Base-by-base conservation (phyloP, 139 green algal species). In the Trebouxia sp. region DNA sequence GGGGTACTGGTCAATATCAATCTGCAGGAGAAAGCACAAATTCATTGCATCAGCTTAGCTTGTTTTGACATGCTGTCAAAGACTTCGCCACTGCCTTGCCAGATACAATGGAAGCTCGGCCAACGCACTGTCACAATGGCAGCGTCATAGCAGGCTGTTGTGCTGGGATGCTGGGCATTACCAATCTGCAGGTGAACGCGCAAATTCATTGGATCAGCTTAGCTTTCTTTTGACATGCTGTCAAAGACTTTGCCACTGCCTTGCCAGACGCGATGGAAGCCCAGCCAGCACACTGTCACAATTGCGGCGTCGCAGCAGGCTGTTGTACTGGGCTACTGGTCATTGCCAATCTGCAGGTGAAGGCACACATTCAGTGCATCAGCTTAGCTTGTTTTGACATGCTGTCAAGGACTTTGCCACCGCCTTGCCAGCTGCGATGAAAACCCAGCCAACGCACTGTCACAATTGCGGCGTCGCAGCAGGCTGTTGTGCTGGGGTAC, bases 61-160 rank as follows among this genome's bases (percentile, higher is more conserved):
- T 56, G n/a, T n/a, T n/a, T n/a, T n/a, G n/a, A n/a, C 26, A 98
- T 93, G 12, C 65, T 85, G 87, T 99, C 95, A 85, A 98, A 97
- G 11, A 92, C 78, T 35, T 89, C 38, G 6, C 84, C 82, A 28
- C 15, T 56, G 48, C 12, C 15, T 26, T 15, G 15, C n/a, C n/a
- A n/a, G n/a, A n/a, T n/a, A n/a, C n/a, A n/a, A n/a, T n/a, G n/a
- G n/a, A n/a, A n/a, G n/a, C n/a, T n/a, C n/a, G n/a, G n/a, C n/a
- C n/a, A n/a, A n/a, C n/a, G n/a, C n/a, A n/a, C n/a, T n/a, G n/a
- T n/a, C n/a, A n/a, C n/a, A n/a, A n/a, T n/a, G n/a, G n/a, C n/a
- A n/a, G n/a, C n/a, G n/a, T n/a, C n/a, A n/a, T n/a, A n/a, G n/a
- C n/a, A n/a, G n/a, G n/a, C n/a, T n/a, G n/a, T n/a, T n/a, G n/a